Evolutionary conservation across 2,329 filamentous ascomycete genomes (phyloP), one percentile per base, ranked within the genome.

Genomic region (Balansia obtecta): DNA sequence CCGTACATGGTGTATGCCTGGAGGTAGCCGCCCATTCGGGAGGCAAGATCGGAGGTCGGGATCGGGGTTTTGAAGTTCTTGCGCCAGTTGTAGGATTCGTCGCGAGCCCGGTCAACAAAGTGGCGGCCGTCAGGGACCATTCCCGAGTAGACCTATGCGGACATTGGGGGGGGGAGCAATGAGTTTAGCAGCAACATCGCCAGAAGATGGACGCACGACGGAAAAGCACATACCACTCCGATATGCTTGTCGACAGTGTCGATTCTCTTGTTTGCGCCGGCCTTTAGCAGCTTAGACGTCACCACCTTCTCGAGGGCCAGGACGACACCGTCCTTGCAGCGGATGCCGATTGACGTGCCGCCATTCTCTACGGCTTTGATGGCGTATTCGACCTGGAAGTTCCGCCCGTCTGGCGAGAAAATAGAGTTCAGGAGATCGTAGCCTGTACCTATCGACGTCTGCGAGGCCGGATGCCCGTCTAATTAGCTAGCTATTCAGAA

Each of bases 361-460:
- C 91, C 93, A 64, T 94, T 97, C 75, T 98, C 93, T 56, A 98
- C 93, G 51, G 93, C 93, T 77, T 98, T 98, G 61, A 94, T 86
- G 59, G 93, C 93, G 70, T 98, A 98, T 78, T 98, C 93, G 70
- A 94, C 88, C 73, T 98, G 93, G 71, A 98, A 98, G 71, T 98
- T 98, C 62, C 93, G 87, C 66, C 93, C 93, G 74, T 98, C 93
- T 58, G 93, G 93, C 46, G 93, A 97, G 79, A 97, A 98, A 76
- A 97, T 94, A 65, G 93, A 97, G 80, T 98, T 98, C 68, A 88
- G 88, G 63, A 98, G 85, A 82, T 98, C 93, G 75, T 98, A 98
- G 66, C 93, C 93, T 64, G 93, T 98, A 67, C 93, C 93, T 86
- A 98, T 98, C 66, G 93, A 98, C 65, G 93, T 98, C 93, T 98